Conservation (phyloP, 768 basidiomycete genomes). For the Grammothele lineata region DNA sequence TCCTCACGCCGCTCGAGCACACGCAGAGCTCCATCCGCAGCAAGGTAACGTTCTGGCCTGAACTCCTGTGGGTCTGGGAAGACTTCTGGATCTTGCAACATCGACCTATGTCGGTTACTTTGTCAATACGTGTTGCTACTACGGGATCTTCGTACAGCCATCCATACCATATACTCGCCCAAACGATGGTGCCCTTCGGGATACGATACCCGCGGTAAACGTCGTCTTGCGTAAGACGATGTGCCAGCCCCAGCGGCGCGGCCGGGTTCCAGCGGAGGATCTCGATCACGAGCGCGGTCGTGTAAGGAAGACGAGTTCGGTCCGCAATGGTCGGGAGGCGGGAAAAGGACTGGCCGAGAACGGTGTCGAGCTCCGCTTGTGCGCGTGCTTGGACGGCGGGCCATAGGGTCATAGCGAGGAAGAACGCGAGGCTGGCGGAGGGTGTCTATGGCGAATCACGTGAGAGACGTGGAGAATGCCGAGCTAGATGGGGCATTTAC, state of each 20-base stretch:
- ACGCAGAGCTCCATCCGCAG: constrained; percentile 5
- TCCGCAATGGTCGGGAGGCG: constrained; percentile 38
- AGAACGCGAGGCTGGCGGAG: constrained; percentile 34
- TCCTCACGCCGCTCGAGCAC: constrained; percentile 16
- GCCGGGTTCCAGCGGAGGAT: constrained; percentile 25
- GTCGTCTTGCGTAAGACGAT: constrained; percentile 24
- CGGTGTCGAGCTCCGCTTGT: constrained; percentile 39
- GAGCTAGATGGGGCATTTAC: constrained; percentile 1
- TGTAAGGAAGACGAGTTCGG: constrained; percentile 36
- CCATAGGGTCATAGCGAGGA: constrained; percentile 37
- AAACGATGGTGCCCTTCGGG: constrained; percentile 24
- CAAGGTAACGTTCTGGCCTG: constrained; percentile 25
- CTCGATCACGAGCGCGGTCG: constrained; percentile 36
- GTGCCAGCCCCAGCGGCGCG: constrained; percentile 23
- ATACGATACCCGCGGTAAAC: constrained; percentile 25
- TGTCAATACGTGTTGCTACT: background rate
- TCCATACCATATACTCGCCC: constrained; percentile 29
- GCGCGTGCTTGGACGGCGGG: constrained; percentile 36
- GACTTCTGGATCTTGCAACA: constrained; percentile 24
- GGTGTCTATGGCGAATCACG: constrained; percentile 24
- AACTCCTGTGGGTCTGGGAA: constrained; percentile 24
- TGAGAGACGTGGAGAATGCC: background rate
- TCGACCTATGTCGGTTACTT: constrained; percentile 18
- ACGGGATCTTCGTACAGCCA: too few species aligned
- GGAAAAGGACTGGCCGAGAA: constrained; percentile 35